Conservation (phyloP, 2,329 filamentous ascomycete genomes). For the Cladophialophora immunda region DNA sequence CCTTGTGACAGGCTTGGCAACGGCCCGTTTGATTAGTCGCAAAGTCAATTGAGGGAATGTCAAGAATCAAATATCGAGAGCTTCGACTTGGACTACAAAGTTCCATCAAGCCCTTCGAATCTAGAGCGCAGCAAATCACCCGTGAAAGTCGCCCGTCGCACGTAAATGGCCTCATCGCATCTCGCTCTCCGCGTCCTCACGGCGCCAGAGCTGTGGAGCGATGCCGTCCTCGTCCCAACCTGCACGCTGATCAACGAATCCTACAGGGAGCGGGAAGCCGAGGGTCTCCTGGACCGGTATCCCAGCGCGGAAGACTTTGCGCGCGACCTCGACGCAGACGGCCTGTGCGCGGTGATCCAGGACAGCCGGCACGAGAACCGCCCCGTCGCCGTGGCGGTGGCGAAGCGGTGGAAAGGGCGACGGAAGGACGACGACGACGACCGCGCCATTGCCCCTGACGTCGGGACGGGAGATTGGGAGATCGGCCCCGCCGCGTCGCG, state of each 20-base stretch:
- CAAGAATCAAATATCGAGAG: conserved; percentile 15
- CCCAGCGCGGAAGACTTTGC: conserved; percentile 18
- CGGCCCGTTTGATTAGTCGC: conserved; percentile 16
- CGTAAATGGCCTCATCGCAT: conserved; percentile 13
- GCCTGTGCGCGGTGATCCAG: conserved; percentile 14
- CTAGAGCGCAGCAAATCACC: conserved; percentile 7
- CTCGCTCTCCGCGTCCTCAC: conserved; percentile 18
- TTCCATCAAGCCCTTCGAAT: conserved; percentile 9
- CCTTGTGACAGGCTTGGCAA: no score
- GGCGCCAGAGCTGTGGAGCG: conserved; percentile 9
- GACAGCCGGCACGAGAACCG: conserved; percentile 13
- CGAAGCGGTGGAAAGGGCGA: conserved; percentile 20
- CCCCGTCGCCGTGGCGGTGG: conserved; percentile 13
- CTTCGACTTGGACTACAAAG: conserved; percentile 6
- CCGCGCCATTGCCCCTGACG: conserved; percentile 5
- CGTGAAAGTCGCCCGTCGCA: conserved; percentile 11
- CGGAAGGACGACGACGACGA: conserved; percentile 14
- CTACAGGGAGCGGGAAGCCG: conserved; percentile 14
- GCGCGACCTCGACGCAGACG: conserved; percentile 13
- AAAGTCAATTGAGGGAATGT: conserved; percentile 12
- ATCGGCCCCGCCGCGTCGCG: conserved; percentile 19
- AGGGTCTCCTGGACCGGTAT: conserved; percentile 20
- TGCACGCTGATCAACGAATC: conserved; percentile 18
- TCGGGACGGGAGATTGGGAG: conserved; percentile 15
- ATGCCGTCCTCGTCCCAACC: conserved; percentile 16